These are phyloP conservation scores for Phytophthora quininea DNA, from an alignment of 352 stramenopile species.

Conservation along the genomic window DNA sequence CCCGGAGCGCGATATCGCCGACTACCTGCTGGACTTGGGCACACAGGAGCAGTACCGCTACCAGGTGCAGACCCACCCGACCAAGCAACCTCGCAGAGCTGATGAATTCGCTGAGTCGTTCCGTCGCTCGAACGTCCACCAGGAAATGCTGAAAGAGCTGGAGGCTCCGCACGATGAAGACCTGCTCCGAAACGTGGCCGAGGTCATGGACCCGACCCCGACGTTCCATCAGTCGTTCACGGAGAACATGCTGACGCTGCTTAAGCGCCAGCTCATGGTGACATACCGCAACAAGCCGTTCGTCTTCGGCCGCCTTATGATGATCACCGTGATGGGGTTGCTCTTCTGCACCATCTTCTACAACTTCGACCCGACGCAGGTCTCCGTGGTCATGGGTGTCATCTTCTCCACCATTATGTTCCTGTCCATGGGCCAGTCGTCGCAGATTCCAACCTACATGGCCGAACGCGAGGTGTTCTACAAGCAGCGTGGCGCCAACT, in stretches of 20 bases:
- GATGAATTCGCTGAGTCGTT: constrained; percentile 39
- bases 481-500: constrained; percentile 74
- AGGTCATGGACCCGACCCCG: constrained; percentile 8
- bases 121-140: constrained; percentile 38
- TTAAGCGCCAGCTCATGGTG: constrained; percentile 59
- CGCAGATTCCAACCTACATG: constrained; percentile 71
- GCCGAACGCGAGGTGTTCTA: constrained; percentile 67
- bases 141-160: constrained; percentile 30
- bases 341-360: constrained; percentile 51
- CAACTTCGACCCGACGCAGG: constrained; percentile 35
- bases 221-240: constrained; percentile 40
- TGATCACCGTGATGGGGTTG: constrained; percentile 60
- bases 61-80: constrained; percentile 7
- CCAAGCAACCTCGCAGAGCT: constrained; percentile 22
- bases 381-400: constrained; percentile 53
- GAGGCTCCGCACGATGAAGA: constrained; percentile 17
- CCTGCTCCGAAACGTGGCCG: constrained; percentile 6
- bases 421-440: constrained; percentile 63
- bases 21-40: constrained; percentile 36
- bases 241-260: constrained; percentile 34
- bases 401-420: constrained; percentile 83
- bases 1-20: constrained; percentile 36
- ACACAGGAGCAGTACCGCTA: constrained; percentile 36
- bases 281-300: constrained; percentile 44
- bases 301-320: constrained; percentile 32